Percentiles rank a stretch among this genome's conserved stretches.
Evolutionary conservation across 2,329 filamentous ascomycete species (phyloP).

Genomic region (Phyllosticta citriasiana): DNA sequence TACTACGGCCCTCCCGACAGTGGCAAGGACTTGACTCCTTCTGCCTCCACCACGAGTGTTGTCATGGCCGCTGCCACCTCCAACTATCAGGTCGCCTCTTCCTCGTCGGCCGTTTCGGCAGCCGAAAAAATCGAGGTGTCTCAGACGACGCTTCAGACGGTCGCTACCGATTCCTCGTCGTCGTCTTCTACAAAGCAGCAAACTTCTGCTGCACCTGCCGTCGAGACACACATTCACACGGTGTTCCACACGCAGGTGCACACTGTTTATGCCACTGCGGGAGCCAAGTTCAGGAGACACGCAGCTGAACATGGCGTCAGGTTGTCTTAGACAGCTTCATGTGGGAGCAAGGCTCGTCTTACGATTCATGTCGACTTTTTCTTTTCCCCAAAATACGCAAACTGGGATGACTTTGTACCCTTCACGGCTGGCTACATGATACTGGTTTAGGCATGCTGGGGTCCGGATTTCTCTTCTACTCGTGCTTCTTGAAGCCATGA

Average conservation of each 20-base stretch:
- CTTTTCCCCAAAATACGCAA: background rate
- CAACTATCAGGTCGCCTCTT: slow-evolving; percentile 1
- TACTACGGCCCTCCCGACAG: slow-evolving; percentile 36
- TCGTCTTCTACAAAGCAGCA: background rate
- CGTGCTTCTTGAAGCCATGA: background rate
- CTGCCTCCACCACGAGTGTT: slow-evolving; percentile 14
- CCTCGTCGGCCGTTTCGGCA: background rate
- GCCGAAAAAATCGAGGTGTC: background rate
- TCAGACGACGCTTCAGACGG: background rate
- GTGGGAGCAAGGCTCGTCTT: background rate
- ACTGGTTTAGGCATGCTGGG: background rate
- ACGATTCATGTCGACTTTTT: background rate
- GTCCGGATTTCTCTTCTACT: background rate
- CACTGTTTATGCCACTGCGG: slow-evolving; percentile 1
- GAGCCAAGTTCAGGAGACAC: background rate
- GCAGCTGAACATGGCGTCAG: background rate
- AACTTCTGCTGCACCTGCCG: slow-evolving; percentile 1
- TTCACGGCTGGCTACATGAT: background rate
- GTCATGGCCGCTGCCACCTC: slow-evolving; percentile 7
- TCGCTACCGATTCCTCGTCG: background rate
- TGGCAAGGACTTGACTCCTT: slow-evolving; percentile 29
- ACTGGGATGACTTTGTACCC: background rate
- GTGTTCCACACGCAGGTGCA: background rate
- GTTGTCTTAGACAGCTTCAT: background rate
- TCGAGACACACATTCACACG: slow-evolving; percentile 3